Evolutionary conservation across 1,139 yeast genomes (phyloP).

Genomic region (Blastobotrys ciferrii): DNA sequence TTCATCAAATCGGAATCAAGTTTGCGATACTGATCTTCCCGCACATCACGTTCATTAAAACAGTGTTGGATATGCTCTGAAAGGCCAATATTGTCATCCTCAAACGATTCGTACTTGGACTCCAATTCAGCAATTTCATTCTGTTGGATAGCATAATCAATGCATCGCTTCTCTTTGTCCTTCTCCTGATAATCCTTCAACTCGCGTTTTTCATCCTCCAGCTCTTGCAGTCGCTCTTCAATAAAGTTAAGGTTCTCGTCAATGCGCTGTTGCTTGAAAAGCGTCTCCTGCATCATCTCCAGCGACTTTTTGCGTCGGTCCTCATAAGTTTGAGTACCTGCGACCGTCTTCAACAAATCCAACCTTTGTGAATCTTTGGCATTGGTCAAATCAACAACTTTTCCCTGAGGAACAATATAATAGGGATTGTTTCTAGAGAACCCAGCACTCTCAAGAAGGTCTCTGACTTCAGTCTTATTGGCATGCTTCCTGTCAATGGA

Average conservation of each 20-base stretch:
- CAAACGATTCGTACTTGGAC: constrained; percentile 59
- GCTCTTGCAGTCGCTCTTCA: constrained; percentile 68
- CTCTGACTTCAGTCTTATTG: constrained; percentile 78
- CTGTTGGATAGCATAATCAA: constrained; percentile 75
- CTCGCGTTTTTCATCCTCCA: constrained; percentile 79
- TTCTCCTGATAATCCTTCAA: constrained; percentile 64
- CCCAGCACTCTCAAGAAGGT: constrained; percentile 86
- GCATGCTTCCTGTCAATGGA: constrained; percentile 77
- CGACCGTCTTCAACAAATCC: constrained; percentile 79
- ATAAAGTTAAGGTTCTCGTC: constrained; percentile 71
- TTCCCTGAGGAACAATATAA: constrained; percentile 96
- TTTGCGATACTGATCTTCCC: constrained; percentile 34
- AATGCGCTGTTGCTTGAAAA: constrained; percentile 66
- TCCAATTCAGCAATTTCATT: constrained; percentile 67
- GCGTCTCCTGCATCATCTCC: constrained; percentile 75
- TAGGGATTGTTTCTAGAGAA: constrained; percentile 89
- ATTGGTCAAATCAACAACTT: constrained; percentile 75
- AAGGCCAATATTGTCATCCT: constrained; percentile 40
- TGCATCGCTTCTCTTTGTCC: constrained; percentile 66
- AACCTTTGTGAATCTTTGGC: constrained; percentile 84
- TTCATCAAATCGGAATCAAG: constrained; percentile 2
- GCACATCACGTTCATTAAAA: constrained; percentile 3
- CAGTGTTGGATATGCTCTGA: constrained; percentile 12
- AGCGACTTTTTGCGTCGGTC: constrained; percentile 72
- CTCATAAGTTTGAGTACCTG: constrained; percentile 94